These are phyloP conservation scores for Calocybe gangraenosa DNA, from an alignment of 768 basidiomycete genomes.

Conservation along the genomic window DNA sequence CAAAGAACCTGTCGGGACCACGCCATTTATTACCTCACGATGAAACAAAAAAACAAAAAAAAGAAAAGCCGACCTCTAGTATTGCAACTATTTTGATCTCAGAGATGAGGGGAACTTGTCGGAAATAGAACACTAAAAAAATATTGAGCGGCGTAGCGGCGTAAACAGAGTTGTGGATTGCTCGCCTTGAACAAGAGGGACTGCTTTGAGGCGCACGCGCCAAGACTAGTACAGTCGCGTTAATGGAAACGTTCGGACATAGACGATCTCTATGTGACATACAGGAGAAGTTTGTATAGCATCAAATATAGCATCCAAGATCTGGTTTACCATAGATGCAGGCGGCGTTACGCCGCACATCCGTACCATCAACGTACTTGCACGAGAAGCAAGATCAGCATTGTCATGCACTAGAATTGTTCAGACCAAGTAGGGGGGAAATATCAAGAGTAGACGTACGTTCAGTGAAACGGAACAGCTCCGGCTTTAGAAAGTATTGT, in stretches of 20 bases:
- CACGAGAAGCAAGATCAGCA: constrained; percentile 60
- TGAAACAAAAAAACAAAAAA: background rate
- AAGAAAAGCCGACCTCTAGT: constrained; percentile 52
- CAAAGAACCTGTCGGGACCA: constrained; percentile 77
- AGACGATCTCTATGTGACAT: constrained; percentile 18
- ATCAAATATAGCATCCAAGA: constrained; percentile 70
- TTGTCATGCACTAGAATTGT: constrained; percentile 71
- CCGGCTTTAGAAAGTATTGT: constrained; percentile 41
- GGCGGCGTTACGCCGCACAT: constrained; percentile 88
- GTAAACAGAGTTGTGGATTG: constrained; percentile 1
- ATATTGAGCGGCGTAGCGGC: background rate
- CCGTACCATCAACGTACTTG: constrained; percentile 68
- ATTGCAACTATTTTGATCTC: constrained; percentile 76
- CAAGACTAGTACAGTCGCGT: constrained; percentile 55
- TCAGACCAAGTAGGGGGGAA: background rate
- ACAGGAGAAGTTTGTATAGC: constrained; percentile 77
- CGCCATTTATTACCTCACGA: too few species aligned
- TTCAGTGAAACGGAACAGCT: constrained; percentile 74
- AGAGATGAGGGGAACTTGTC: constrained; percentile 76
- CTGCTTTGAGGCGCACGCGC: constrained; percentile 80
- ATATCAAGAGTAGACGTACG: constrained; percentile 28
- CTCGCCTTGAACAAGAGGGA: constrained; percentile 78
- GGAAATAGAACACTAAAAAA: constrained; percentile 77
- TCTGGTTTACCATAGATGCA: constrained; percentile 56
- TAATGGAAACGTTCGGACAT: background rate